Percentiles rank a stretch among this genome's conserved stretches.
Evolutionary conservation across 495 filamentous ascomycete species (phyloP).

Genomic region (Aspergillus cavernicola): DNA sequence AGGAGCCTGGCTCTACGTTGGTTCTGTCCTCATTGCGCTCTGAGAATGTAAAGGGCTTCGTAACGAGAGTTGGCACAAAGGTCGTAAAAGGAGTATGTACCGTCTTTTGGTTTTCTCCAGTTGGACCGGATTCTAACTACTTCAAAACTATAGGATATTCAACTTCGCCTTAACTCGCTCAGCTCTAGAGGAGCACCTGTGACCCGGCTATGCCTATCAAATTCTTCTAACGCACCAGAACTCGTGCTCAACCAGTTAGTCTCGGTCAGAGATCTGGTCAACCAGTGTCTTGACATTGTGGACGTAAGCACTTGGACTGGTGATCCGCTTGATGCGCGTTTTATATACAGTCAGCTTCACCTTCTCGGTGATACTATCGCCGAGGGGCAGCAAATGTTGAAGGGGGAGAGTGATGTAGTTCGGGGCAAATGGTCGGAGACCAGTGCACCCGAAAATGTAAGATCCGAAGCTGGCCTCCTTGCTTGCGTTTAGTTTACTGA

Average conservation of each 20-base stretch:
- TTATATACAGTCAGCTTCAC: conserved; percentile 75
- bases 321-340: conserved; percentile 53
- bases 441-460: conserved; percentile 49
- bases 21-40: conserved; percentile 82
- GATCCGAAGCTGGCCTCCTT: conserved; percentile 7
- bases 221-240: conserved; percentile 43
- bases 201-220: conserved; percentile 55
- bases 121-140: not conserved
- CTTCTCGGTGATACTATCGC: conserved; percentile 71
- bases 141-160: conserved; percentile 41
- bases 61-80: conserved; percentile 74
- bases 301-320: conserved; percentile 69
- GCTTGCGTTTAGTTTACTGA: not conserved
- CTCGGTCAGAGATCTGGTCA: conserved; percentile 69
- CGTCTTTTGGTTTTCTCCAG: not conserved
- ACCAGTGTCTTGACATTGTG: conserved; percentile 72
- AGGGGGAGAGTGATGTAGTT: conserved; percentile 45
- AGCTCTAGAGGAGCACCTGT: conserved; percentile 39
- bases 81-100: conserved; percentile 70
- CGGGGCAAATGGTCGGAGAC: conserved; percentile 57
- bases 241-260: conserved; percentile 63
- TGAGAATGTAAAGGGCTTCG: conserved; percentile 85
- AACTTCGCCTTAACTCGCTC: conserved; percentile 46
- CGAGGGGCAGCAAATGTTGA: conserved; percentile 57
- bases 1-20: conserved; percentile 79